Conservation (phyloP, 1,284 basidiomycete species). For the Pseudozyma pruni region DNA sequence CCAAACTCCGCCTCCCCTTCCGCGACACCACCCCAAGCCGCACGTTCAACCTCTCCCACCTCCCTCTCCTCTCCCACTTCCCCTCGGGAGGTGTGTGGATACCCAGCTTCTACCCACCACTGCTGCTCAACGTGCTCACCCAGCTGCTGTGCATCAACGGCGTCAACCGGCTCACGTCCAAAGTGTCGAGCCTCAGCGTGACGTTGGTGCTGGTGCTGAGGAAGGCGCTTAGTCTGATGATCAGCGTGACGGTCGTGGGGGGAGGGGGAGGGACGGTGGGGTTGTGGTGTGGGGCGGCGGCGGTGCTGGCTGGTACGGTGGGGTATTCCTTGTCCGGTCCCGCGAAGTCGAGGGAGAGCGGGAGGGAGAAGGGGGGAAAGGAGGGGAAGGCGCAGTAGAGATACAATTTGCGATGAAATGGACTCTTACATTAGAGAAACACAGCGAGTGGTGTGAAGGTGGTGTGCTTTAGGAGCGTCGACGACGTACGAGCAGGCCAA, state of each 20-base stretch:
- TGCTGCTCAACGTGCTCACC: slow-evolving; percentile 80
- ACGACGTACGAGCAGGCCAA: slow-evolving; percentile 44
- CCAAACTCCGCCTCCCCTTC: slow-evolving; percentile 1
- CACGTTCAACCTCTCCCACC: slow-evolving; percentile 60
- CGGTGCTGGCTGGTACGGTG: slow-evolving; percentile 80
- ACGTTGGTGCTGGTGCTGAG: slow-evolving; percentile 88
- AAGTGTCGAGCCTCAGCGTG: slow-evolving; percentile 82
- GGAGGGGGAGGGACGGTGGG: slow-evolving; percentile 57
- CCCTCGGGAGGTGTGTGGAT: slow-evolving; percentile 67
- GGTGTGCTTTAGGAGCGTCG: slow-evolving; percentile 23
- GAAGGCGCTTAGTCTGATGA: slow-evolving; percentile 84
- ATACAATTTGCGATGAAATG: background rate
- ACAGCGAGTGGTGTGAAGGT: background rate
- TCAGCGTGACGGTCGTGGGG: slow-evolving; percentile 75
- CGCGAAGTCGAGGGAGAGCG: background rate
- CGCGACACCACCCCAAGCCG: background rate
- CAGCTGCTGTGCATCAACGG: slow-evolving; percentile 90
- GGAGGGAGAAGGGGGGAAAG: background rate
- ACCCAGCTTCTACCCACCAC: slow-evolving; percentile 76
- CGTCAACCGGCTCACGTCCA: slow-evolving; percentile 81
- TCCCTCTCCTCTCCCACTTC: background rate
- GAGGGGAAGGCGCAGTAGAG: background rate
- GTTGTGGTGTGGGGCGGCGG: slow-evolving; percentile 62
- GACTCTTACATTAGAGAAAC: no score
- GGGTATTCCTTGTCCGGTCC: slow-evolving; percentile 70